Percentiles rank a stretch among this genome's conserved stretches.
These are phyloP conservation scores for Saccharomycopsis vini DNA, from an alignment of 805 yeast species.

Conservation along the genomic window DNA sequence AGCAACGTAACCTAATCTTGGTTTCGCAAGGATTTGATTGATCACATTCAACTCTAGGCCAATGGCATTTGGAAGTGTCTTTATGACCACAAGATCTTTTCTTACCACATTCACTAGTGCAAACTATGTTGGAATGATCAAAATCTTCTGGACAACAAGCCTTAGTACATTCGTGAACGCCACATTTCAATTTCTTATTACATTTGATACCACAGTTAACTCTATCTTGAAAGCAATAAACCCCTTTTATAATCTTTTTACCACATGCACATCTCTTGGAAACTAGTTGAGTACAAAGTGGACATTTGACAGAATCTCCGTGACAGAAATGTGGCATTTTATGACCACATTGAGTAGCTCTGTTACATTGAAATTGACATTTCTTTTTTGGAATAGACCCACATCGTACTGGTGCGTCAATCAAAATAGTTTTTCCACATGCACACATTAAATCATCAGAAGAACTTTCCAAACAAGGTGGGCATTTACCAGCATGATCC, in stretches of 20 bases:
- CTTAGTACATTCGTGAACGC: conserved; percentile 44
- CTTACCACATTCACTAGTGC: conserved; percentile 52
- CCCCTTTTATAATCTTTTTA: conserved; percentile 42
- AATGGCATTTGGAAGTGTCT: conserved; percentile 60
- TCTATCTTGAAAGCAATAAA: conserved; percentile 57
- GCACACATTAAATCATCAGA: conserved; percentile 70
- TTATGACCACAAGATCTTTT: conserved; percentile 57
- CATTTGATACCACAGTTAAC: conserved; percentile 68
- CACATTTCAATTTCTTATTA: conserved; percentile 37
- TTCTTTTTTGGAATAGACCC: conserved; percentile 43
- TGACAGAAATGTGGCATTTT: conserved; percentile 72
- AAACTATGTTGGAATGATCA: conserved; percentile 43
- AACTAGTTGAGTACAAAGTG: conserved; percentile 62
- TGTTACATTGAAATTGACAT: conserved; percentile 58
- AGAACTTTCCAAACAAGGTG: conserved; percentile 73
- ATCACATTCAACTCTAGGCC: conserved; percentile 36
- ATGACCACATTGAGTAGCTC: conserved; percentile 61
- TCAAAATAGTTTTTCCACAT: conserved; percentile 68
- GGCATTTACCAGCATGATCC: conserved; percentile 76
- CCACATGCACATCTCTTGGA: conserved; percentile 58
- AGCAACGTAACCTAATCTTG: conserved; percentile 43
- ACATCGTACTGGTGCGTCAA: conserved; percentile 75
- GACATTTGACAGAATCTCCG: conserved; percentile 52
- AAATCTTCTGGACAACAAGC: conserved; percentile 48
- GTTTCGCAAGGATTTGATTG: conserved; percentile 45